Conservation (phyloP, 2,329 filamentous ascomycete genomes). For the Domatiomyces globalis region DNA sequence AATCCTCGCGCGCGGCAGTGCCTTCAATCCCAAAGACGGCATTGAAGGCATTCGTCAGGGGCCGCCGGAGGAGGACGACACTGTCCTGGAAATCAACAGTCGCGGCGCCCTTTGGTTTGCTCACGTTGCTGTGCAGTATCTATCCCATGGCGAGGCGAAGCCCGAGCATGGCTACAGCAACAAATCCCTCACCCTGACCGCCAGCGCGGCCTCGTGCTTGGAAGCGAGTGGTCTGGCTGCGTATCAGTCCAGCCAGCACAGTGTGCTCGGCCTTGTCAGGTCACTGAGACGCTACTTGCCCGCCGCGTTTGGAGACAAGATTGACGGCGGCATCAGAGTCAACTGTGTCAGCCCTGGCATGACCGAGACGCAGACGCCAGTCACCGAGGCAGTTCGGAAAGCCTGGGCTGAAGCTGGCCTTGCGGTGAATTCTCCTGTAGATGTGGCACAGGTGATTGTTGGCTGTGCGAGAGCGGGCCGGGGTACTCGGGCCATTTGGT, state of each 20-base stretch:
- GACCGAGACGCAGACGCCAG: neutral
- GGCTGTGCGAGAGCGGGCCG: neutral
- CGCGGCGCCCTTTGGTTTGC: conserved; percentile 33
- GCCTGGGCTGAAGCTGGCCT: conserved; percentile 26
- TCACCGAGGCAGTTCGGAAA: neutral
- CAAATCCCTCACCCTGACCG: conserved; percentile 30
- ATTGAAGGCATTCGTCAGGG: conserved; percentile 29
- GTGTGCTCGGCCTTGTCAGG: conserved; percentile 37
- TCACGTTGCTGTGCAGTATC: conserved; percentile 35
- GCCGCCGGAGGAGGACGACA: conserved; percentile 9
- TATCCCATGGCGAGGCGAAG: conserved; percentile 24
- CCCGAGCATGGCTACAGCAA: conserved; percentile 13
- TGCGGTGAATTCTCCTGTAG: conserved; percentile 25
- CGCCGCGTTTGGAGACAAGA: conserved; percentile 19
- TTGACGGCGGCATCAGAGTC: conserved; percentile 18
- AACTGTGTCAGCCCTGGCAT: conserved; percentile 29
- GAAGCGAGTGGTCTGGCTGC: conserved; percentile 34
- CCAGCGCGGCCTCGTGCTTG: conserved; percentile 36
- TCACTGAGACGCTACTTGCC: conserved; percentile 27
- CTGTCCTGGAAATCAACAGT: conserved; percentile 35
- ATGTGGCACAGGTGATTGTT: conserved; percentile 27
- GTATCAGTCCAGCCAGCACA: conserved; percentile 37
- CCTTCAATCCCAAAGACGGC: conserved; percentile 33
- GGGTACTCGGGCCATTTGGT: neutral
- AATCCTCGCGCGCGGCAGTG: conserved; percentile 28